Evolutionary conservation across 345 rosid genomes (phyloP), one percentile per base, ranked within the genome.

Genomic region (Tarenaya hassleriana): DNA sequence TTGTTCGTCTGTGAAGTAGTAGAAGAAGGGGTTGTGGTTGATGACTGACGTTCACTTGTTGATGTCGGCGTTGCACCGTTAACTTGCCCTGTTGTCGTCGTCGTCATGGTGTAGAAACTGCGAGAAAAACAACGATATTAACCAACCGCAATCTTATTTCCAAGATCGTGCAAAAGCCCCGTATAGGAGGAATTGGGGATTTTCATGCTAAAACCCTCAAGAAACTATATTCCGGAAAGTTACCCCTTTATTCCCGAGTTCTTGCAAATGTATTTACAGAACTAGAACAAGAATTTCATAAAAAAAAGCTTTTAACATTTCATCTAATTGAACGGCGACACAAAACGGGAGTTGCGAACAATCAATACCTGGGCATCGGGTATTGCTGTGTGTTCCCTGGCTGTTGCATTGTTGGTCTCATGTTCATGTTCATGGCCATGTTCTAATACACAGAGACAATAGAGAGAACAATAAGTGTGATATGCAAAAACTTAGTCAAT

Each of bases 301-400:
- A 2, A 2, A 24, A 24, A 24, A 2, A 24, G 5, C 5, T 24
- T 24, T 2, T 2, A 24, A 24, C 2, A 24, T 24, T 24, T n/a
- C n/a, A n/a, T n/a, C n/a, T n/a, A n/a, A n/a, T 11, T 3, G 17
- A 11, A 15, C 11, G 5, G 16, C n/a, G 39, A 51, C 5, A 10
- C 52, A 32, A 27, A 18, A 5, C 21, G 15, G 33, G 34, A 24
- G 32, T 48, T 9, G 24, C 10, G 32, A 24, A 47, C 58, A n/a
- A n/a, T n/a, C n/a, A n/a, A 43, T 76, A 80, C 98, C 95, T 76
- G 33, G 89, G 67, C n/a, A 83, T 11, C 47, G 84, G 75, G 68
- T 71, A 72, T 7, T 77, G 72, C 41, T 64, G 70, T 52, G 84
- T 55, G 62, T 61, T 75, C 55, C 73, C 83, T 34, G 37, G 55